A percentile compares a stretch with the other conserved stretches of the same genome.
These are phyloP conservation scores for Gynostemma pentaphyllum DNA, from an alignment of 306 rosid species.

Conservation along the genomic window DNA sequence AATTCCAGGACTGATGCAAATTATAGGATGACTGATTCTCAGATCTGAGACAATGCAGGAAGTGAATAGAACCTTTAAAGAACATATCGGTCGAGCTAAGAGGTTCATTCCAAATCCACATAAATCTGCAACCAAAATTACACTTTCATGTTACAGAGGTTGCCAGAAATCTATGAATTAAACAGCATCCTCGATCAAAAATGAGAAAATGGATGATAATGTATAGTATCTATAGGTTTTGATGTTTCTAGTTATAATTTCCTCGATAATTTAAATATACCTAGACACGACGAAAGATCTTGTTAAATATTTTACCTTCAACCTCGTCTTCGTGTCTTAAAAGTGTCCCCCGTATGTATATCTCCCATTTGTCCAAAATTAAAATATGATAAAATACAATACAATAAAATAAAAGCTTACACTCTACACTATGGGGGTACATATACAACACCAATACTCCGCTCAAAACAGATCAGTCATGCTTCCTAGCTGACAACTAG, in stretches of 20 bases:
- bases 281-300: neutral
- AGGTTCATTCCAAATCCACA: constrained; percentile 41
- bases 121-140: constrained; percentile 51
- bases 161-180: constrained; percentile 12
- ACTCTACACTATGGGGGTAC: neutral
- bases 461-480: neutral
- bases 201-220: neutral
- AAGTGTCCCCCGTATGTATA: neutral
- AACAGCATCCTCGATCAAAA: neutral
- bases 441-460: neutral
- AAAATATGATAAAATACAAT: too few species aligned
- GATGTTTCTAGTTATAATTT: neutral
- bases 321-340: neutral
- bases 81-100: neutral
- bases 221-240: neutral
- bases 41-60: neutral
- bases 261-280: neutral
- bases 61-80: neutral
- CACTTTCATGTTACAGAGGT: constrained; percentile 4
- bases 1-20: neutral
- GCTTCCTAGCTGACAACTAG: constrained; percentile 2
- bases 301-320: too few species aligned
- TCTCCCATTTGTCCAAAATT: neutral
- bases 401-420: neutral
- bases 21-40: neutral